A percentile compares a stretch with the other conserved stretches of the same genome.
Conservation (phyloP, 2,329 filamentous ascomycete genomes). For the Penicillium freii region DNA sequence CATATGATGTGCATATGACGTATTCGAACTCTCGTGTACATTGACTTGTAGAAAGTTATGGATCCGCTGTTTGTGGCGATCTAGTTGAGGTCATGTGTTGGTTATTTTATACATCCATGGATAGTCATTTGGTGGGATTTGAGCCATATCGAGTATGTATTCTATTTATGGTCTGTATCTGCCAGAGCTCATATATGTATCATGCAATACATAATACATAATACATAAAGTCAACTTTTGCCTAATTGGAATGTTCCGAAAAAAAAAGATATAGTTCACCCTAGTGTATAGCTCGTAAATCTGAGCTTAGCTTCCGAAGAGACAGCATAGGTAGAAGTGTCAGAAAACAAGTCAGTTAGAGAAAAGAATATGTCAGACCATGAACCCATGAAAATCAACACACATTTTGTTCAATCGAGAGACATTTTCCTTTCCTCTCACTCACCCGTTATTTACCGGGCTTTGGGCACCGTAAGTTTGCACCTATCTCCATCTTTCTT, state of each 20-base stretch:
- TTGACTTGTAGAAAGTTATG: background rate
- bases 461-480: too few relatives aligned
- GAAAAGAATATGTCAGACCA: background rate
- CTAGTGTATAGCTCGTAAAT: background rate
- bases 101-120: background rate
- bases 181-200: too few relatives aligned
- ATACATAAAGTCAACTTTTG: background rate
- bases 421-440: background rate
- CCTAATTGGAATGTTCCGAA: background rate
- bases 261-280: background rate
- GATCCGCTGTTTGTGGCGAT: background rate
- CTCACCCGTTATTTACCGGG: too few relatives aligned
- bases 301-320: background rate
- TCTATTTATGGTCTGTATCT: background rate
- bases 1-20: background rate
- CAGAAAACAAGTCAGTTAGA: background rate
- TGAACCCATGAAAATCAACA: too few relatives aligned
- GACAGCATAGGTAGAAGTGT: background rate
- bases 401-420: background rate
- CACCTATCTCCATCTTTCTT: too few relatives aligned
- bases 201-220: background rate
- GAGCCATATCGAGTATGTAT: background rate
- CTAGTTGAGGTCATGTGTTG: background rate
- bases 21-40: background rate
- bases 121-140: background rate